Percentiles rank a stretch among this genome's conserved stretches.
Evolutionary conservation across 2,329 filamentous ascomycete species (phyloP).

Genomic region (Talaromyces sp.): DNA sequence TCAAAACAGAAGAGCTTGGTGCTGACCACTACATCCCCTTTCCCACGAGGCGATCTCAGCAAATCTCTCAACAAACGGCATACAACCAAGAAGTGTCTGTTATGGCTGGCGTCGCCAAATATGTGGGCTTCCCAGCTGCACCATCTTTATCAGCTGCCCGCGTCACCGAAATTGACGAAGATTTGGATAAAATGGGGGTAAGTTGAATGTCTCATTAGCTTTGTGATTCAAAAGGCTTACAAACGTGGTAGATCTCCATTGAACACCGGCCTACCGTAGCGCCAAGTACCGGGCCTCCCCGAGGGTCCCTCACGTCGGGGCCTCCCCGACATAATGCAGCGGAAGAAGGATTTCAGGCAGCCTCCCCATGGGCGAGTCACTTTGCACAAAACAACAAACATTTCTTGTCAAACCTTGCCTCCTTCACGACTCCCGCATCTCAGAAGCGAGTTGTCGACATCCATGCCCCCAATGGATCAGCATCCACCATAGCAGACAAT

Average conservation of each 20-base stretch:
- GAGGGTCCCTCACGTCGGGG: constrained; percentile 17
- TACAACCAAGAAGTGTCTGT: constrained; percentile 96
- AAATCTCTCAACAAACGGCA: constrained; percentile 76
- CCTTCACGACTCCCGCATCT: constrained; percentile 38
- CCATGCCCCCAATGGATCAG: constrained; percentile 40
- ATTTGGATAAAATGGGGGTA: constrained; percentile 85
- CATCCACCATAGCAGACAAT: constrained; percentile 43
- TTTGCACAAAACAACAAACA: constrained; percentile 50
- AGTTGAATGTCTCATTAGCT: constrained; percentile 31
- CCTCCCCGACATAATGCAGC: constrained; percentile 48
- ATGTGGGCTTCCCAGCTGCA: constrained; percentile 94
- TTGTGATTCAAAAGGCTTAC: not conserved
- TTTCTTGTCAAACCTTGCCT: constrained; percentile 20
- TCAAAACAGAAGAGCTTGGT: constrained; percentile 70
- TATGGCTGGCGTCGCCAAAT: constrained; percentile 84
- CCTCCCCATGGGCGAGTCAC: constrained; percentile 81
- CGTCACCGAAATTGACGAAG: constrained; percentile 71
- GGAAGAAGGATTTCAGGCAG: constrained; percentile 80
- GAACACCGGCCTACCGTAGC: constrained; percentile 9
- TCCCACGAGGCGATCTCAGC: constrained; percentile 68
- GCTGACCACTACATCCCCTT: constrained; percentile 79
- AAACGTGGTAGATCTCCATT: constrained; percentile 7
- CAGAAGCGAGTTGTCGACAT: constrained; percentile 41
- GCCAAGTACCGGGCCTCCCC: constrained; percentile 4
- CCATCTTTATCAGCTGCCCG: constrained; percentile 73